Percentiles rank a stretch among this genome's conserved stretches.
These are phyloP conservation scores for Umbilicaria muhlenbergii DNA, from an alignment of 495 filamentous ascomycete species.

Conservation along the genomic window DNA sequence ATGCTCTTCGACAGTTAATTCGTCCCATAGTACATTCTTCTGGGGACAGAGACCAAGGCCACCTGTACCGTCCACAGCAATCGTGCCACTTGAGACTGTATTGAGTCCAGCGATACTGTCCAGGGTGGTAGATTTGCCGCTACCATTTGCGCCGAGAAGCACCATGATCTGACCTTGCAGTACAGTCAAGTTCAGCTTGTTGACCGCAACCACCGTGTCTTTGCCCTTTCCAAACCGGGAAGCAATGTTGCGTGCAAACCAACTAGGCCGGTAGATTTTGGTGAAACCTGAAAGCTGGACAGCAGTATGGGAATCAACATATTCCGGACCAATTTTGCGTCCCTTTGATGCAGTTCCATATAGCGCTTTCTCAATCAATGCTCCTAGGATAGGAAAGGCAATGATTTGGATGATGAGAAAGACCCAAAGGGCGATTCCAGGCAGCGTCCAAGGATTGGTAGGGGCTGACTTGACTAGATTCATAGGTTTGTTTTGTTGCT, in stretches of 20 bases:
- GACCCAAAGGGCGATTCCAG: constrained; percentile 51
- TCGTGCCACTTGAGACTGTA: constrained; percentile 51
- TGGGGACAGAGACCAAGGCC: constrained; percentile 78
- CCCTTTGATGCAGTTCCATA: constrained; percentile 57
- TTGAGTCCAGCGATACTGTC: constrained; percentile 71
- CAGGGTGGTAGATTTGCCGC: constrained; percentile 75
- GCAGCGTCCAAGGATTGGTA: constrained; percentile 41
- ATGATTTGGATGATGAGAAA: constrained; percentile 60
- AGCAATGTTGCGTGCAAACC: constrained; percentile 32
- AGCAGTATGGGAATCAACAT: constrained; percentile 21
- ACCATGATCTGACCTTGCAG: constrained; percentile 65
- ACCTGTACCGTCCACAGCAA: constrained; percentile 54
- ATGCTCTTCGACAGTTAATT: constrained; percentile 69
- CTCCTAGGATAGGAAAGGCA: constrained; percentile 53
- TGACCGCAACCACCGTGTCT: constrained; percentile 56
- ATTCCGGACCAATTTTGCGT: constrained; percentile 32
- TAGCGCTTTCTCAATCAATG: constrained; percentile 52
- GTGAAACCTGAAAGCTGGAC: constrained; percentile 53
- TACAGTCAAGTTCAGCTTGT: constrained; percentile 47
- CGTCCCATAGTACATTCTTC: constrained; percentile 81
- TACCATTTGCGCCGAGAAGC: constrained; percentile 72
- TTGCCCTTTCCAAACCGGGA: constrained; percentile 35
- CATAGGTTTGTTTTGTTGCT: constrained; percentile 35
- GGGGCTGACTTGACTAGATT: constrained; percentile 42
- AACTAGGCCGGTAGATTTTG: constrained; percentile 56